A percentile compares a stretch with the other conserved stretches of the same genome.
These are phyloP conservation scores for Halocafeteria seosinensis DNA, from an alignment of 108 stramenopile genomes.

Conservation along the genomic window DNA sequence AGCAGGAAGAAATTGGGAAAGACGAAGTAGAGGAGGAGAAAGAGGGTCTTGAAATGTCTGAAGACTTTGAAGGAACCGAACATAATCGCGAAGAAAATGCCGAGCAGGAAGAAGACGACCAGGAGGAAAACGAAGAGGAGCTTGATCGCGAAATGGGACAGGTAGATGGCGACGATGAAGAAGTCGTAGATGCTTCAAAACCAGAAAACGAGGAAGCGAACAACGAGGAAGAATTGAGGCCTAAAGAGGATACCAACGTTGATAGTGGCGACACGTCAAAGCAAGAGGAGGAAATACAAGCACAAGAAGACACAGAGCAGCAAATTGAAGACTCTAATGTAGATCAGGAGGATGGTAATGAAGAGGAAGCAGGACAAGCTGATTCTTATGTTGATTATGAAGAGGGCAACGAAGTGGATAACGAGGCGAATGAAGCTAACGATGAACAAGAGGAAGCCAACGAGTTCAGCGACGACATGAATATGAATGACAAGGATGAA, in stretches of 20 bases:
- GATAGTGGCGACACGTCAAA: constrained; percentile 21
- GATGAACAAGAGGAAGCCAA: constrained; percentile 17
- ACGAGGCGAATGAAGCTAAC: constrained; percentile 2
- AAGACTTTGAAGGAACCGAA: constrained; percentile 83
- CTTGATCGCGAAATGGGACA: constrained; percentile 95
- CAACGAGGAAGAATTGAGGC: constrained; percentile 56
- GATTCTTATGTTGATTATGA: constrained; percentile 12
- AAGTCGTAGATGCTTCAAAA: constrained; percentile 71
- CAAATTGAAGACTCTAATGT: constrained; percentile 1
- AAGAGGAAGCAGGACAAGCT: not conserved
- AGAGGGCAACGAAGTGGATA: constrained; percentile 18
- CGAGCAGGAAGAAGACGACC: constrained; percentile 46
- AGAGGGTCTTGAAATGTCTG: constrained; percentile 92
- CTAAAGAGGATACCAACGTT: constrained; percentile 55
- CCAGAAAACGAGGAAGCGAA: constrained; percentile 79
- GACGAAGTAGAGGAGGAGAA: constrained; percentile 80
- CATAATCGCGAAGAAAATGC: constrained; percentile 68
- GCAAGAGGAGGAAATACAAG: constrained; percentile 19
- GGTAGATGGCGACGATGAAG: constrained; percentile 49
- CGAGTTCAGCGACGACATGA: constrained; percentile 1
- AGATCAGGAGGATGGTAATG: constrained; percentile 1
- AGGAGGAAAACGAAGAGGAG: constrained; percentile 67
- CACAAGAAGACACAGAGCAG: constrained; percentile 14
- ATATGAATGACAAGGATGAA: not conserved
- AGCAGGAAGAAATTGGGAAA: constrained; percentile 45